Percentiles rank a stretch among this genome's conserved stretches.
These are phyloP conservation scores for Auriscalpium orientale DNA, from an alignment of 768 basidiomycete species.

Conservation along the genomic window DNA sequence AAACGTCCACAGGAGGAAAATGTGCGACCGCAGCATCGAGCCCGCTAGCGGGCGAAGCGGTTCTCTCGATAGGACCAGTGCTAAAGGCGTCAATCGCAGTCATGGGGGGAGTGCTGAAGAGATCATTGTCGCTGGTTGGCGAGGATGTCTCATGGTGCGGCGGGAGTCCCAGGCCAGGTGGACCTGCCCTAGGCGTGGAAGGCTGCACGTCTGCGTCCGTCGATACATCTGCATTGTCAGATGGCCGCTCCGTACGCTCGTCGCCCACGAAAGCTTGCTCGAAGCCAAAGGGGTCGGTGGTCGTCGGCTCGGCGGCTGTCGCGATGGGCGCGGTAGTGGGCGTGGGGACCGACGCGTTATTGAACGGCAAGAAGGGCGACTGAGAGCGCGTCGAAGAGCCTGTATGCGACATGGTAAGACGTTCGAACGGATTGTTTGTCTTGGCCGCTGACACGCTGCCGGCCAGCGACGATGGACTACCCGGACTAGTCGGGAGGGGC, in stretches of 20 bases:
- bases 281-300: conserved; percentile 47
- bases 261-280: conserved; percentile 19
- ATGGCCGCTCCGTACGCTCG: conserved; percentile 1
- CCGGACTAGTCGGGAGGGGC: conserved; percentile 66
- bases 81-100: conserved; percentile 22
- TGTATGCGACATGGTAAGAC: conserved; percentile 42
- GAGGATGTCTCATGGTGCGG: conserved; percentile 18
- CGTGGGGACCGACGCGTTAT: conserved; percentile 26
- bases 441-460: conserved; percentile 40
- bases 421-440: conserved; percentile 91
- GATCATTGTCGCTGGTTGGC: conserved; percentile 38
- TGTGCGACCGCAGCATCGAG: conserved; percentile 9
- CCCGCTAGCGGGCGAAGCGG: not conserved
- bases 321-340: not conserved
- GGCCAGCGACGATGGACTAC: conserved; percentile 33
- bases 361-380: conserved; percentile 54
- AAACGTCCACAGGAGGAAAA: not conserved
- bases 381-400: conserved; percentile 39
- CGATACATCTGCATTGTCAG: not conserved
- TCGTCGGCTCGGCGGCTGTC: conserved; percentile 16
- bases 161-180: not conserved
- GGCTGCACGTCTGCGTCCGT: not conserved
- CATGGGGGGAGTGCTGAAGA: conserved; percentile 56
- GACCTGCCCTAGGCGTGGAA: not conserved
- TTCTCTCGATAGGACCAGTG: not conserved